These are phyloP conservation scores for maize (Zea mays) DNA, from an alignment of 176 grass and related monocot species.

Conservation along the genomic window Zm-B73-REFERENCE-NAM-5.0 NC_050097.1:62559501-62560000, in stretches of 20 bases:
- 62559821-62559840: not conserved
- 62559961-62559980: not conserved
- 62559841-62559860: not conserved
- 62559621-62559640: not conserved
- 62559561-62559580: not conserved
- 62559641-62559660: conserved; percentile 24
- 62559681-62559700: conserved; percentile 28
- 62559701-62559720: conserved; percentile 32
- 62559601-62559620: not conserved
- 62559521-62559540: not conserved
- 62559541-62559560: not conserved
- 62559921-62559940: not conserved
- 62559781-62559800: not conserved
- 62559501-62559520: not conserved
- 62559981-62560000: conserved; percentile 20
- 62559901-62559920: not conserved
- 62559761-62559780: not conserved
- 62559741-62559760: not conserved
- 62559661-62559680: conserved; percentile 12
- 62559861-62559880: conserved; percentile 24
- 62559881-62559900: not conserved
- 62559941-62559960: not conserved
- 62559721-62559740: not conserved
- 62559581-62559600: not conserved
- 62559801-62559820: not conserved